Conservation (phyloP, 257 asterid genomes). For the Solanum ahanhuiri region DNA sequence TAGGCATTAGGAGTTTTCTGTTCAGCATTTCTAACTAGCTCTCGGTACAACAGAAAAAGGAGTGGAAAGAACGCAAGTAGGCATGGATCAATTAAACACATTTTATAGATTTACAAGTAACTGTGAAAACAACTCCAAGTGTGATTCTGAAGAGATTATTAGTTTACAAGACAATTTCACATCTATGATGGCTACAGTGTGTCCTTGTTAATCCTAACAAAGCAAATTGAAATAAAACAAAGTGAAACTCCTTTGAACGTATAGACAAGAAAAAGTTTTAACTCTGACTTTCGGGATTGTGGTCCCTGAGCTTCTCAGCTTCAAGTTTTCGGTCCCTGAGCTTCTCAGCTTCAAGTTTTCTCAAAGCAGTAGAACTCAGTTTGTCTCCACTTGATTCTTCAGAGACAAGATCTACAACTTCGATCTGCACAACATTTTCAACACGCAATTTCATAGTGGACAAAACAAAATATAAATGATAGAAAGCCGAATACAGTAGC, state of each 20-base stretch:
- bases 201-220: neutral
- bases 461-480: neutral
- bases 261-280: neutral
- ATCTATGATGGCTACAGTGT: neutral
- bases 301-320: neutral
- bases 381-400: constrained; percentile 58
- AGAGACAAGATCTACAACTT: constrained; percentile 71
- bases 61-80: neutral
- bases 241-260: neutral
- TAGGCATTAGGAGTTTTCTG: neutral
- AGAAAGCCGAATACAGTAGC: neutral
- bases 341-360: constrained; percentile 39
- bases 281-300: constrained; percentile 19
- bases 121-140: neutral
- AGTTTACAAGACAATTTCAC: neutral
- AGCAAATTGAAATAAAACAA: neutral
- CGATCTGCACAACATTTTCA: constrained; percentile 38
- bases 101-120: neutral
- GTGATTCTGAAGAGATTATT: neutral
- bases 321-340: too few relatives aligned
- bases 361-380: constrained; percentile 68
- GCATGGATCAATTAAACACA: neutral
- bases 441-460: neutral
- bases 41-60: neutral
- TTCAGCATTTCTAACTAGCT: neutral